phyloP scores from a whole-genome alignment of 2,329 filamentous ascomycete species.

The Metarhizium anisopliae region DNA sequence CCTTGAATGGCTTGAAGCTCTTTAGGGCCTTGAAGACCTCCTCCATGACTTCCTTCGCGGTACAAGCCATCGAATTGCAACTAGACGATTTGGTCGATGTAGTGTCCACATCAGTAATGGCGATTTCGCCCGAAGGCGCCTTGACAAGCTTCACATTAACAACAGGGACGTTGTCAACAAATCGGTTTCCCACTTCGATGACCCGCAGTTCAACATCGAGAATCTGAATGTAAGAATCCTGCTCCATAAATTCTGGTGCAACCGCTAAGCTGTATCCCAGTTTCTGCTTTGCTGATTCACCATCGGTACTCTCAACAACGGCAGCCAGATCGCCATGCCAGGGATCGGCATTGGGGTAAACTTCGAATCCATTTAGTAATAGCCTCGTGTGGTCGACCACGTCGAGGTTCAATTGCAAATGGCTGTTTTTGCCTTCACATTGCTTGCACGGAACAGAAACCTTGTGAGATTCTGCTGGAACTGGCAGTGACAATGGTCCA shows the following conservation, averaged over 20 bases:
- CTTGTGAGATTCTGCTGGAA: conserved; percentile 24
- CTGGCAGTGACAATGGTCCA: conserved; percentile 27
- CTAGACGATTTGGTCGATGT: conserved; percentile 19
- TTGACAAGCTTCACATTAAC: conserved; percentile 56
- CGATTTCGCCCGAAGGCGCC: conserved; percentile 43
- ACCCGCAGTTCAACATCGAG: conserved; percentile 48
- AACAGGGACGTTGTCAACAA: conserved; percentile 43
- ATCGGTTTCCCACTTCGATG: conserved; percentile 47
- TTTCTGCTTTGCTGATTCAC: conserved; percentile 24
- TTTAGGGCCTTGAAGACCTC: conserved; percentile 18
- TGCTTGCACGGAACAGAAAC: conserved; percentile 44
- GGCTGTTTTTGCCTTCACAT: conserved; percentile 37
- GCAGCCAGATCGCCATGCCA: conserved; percentile 35
- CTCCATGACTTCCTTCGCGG: conserved; percentile 29
- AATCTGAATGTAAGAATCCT: conserved; percentile 41
- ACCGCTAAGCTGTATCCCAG: conserved; percentile 42
- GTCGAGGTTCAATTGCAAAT: conserved; percentile 45
- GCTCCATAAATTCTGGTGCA: conserved; percentile 34
- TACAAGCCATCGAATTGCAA: conserved; percentile 43
- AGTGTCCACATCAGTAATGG: conserved; percentile 41
- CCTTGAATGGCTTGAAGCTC: conserved; percentile 11
- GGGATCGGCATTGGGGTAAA: conserved; percentile 46
- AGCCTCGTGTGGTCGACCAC: conserved; percentile 41
- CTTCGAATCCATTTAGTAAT: conserved; percentile 49
- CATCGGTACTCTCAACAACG: conserved; percentile 31